Evolutionary conservation across 805 yeast species (phyloP).

Genomic region (Yarrowia sp.): DNA sequence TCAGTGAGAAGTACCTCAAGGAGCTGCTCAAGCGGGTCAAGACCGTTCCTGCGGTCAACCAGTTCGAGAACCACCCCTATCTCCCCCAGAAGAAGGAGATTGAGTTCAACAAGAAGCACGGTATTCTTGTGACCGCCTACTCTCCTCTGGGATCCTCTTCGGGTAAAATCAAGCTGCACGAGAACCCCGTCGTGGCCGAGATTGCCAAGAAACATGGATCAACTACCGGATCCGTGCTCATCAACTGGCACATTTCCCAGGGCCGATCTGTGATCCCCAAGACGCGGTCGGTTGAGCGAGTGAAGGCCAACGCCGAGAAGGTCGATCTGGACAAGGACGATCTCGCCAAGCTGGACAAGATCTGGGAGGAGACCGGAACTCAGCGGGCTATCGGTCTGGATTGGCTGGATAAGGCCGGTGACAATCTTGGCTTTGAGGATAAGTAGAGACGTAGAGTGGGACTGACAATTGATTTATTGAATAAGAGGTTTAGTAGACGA

Average conservation of each 20-base stretch:
- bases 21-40: constrained; percentile 56
- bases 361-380: not conserved
- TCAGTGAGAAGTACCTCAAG: constrained; percentile 59
- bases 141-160: constrained; percentile 59
- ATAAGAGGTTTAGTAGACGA: no score
- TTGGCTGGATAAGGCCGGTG: constrained; percentile 26
- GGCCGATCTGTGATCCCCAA: constrained; percentile 72
- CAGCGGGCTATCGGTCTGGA: constrained; percentile 32
- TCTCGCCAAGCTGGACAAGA: constrained; percentile 45
- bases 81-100: constrained; percentile 69
- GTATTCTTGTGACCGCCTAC: constrained; percentile 71
- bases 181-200: constrained; percentile 60
- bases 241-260: constrained; percentile 53
- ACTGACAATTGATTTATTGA: no score
- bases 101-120: constrained; percentile 59
- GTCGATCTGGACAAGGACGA: constrained; percentile 56
- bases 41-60: constrained; percentile 70
- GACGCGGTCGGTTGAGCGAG: constrained; percentile 70
- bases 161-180: constrained; percentile 43
- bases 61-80: constrained; percentile 76
- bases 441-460: not conserved
- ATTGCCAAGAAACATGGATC: constrained; percentile 64
- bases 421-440: constrained; percentile 22
- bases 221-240: constrained; percentile 47
- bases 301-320: constrained; percentile 54